These are phyloP conservation scores for Apostasia shenzhenica DNA, from an alignment of 106 monocot species.

Conservation along the genomic window DNA sequence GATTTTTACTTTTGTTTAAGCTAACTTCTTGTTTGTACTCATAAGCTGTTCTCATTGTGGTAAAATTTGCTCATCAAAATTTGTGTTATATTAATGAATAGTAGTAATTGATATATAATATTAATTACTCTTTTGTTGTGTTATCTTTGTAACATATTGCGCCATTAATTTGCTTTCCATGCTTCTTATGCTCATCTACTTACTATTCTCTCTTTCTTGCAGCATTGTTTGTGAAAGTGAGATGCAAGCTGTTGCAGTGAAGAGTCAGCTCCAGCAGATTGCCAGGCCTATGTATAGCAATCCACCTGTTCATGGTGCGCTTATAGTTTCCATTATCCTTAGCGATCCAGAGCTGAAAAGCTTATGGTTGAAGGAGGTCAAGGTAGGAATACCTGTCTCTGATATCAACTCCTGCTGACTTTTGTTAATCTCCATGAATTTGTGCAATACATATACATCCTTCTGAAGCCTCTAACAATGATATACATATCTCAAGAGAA, in stretches of 20 bases:
- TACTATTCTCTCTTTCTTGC: slow-evolving; percentile 4
- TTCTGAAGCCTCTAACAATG: too few species aligned
- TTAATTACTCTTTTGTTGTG: too few species aligned
- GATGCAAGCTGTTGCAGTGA: slow-evolving; percentile 86
- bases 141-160: too few species aligned
- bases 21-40: too few species aligned
- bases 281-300: slow-evolving; percentile 99
- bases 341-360: slow-evolving; percentile 76
- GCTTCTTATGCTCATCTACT: background rate
- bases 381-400: slow-evolving; percentile 32
- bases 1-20: too few species aligned
- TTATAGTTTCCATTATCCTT: slow-evolving; percentile 81
- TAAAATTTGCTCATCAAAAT: too few species aligned
- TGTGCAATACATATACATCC: background rate
- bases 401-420: background rate
- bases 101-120: too few species aligned
- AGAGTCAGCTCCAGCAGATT: slow-evolving; percentile 98
- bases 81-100: too few species aligned
- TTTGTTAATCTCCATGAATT: background rate
- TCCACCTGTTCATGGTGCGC: slow-evolving; percentile 89
- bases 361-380: slow-evolving; percentile 90
- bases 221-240: slow-evolving; percentile 95
- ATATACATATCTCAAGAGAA: too few species aligned
- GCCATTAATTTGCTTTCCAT: too few species aligned
- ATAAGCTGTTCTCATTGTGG: too few species aligned